Base-by-base conservation (phyloP, 495 filamentous ascomycete species). In the Lasiosphaeria ovina region DNA sequence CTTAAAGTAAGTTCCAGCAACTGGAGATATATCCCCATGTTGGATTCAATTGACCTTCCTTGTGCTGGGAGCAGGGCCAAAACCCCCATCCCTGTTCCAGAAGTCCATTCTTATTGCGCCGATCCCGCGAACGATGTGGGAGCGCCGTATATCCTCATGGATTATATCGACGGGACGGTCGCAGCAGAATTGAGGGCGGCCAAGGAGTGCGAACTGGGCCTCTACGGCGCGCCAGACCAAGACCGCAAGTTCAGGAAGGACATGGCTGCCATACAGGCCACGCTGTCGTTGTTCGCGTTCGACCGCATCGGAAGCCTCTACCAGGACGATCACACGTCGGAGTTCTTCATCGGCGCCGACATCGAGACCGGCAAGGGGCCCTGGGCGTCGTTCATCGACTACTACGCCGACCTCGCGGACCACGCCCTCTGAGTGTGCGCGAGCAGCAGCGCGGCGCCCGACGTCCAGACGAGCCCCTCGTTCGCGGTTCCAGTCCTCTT, bases 281-380 rank as follows among this genome's bases (percentile, higher is more conserved):
- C 55, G 11, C 12, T 57, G 4, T 24, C 55, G 31, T 57, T 42
- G 7, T 57, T 57, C 33, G 4, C 5, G 17, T 48, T 57, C 17
- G 6, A n/a, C 9, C 16, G 48, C 14, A 57, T 57, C 35, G 54
- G 54, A 3, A 48, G 54, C 49, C 48, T 59, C 35, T 59, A 59
- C 32, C 36, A 59, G 33, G 16, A 45, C 9, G 3, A 35, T 0
- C 44, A 58, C 0, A 58, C 47, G 12, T 47, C 35, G 17, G 45
- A 51, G 11, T 59, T 59, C 57, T 47, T 42, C 57, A 44, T 59
- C 44, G 57, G 57, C 17, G n/a, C 50, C 8, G 57, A 48, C 17
- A 4, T 48, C 47, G n/a, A 54, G 9, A 54, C 51, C 24, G 36
- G 50, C 3, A 58, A 47, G 16, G 48, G 24, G 24, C 24, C 24